These are phyloP conservation scores for Lodderomyces theae DNA, from an alignment of 1,139 yeast species.

Conservation along the genomic window DNA sequence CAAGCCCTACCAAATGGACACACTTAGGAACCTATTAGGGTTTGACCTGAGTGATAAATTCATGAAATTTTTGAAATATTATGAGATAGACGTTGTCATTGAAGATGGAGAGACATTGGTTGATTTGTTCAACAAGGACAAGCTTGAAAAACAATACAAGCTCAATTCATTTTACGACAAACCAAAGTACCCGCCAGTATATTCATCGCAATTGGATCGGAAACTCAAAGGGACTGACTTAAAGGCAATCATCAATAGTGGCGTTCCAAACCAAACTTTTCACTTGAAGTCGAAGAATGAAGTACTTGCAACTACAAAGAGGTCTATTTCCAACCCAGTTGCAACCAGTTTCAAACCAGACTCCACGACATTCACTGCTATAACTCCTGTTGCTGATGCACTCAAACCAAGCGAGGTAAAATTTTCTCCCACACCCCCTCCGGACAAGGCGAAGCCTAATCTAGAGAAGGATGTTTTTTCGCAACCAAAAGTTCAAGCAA, in stretches of 20 bases:
- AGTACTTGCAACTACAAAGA: not conserved
- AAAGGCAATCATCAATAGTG: slow-evolving; percentile 37
- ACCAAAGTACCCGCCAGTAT: slow-evolving; percentile 56
- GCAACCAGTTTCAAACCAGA: not conserved
- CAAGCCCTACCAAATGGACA: slow-evolving; percentile 54
- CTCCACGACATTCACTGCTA: slow-evolving; percentile 1
- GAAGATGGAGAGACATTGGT: slow-evolving; percentile 39
- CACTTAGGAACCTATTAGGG: slow-evolving; percentile 54
- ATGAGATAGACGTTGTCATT: slow-evolving; percentile 51
- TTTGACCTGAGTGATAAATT: slow-evolving; percentile 61
- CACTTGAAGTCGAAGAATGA: slow-evolving; percentile 2
- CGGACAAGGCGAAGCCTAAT: not conserved
- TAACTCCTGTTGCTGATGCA: not conserved
- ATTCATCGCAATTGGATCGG: slow-evolving; percentile 49
- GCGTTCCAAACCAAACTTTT: slow-evolving; percentile 25
- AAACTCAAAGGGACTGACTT: slow-evolving; percentile 39
- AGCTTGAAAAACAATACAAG: slow-evolving; percentile 42
- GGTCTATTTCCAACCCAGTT: not conserved
- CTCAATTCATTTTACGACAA: slow-evolving; percentile 43
- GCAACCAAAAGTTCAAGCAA: not conserved
- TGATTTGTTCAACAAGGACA: slow-evolving; percentile 55
- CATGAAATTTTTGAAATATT: slow-evolving; percentile 57
- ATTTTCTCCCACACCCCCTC: not conserved
- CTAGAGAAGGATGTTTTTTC: not conserved
- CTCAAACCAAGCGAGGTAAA: slow-evolving; percentile 2